phyloP scores from a whole-genome alignment of 2,329 filamentous ascomycete genomes.

The Albifimbria verrucaria region DNA sequence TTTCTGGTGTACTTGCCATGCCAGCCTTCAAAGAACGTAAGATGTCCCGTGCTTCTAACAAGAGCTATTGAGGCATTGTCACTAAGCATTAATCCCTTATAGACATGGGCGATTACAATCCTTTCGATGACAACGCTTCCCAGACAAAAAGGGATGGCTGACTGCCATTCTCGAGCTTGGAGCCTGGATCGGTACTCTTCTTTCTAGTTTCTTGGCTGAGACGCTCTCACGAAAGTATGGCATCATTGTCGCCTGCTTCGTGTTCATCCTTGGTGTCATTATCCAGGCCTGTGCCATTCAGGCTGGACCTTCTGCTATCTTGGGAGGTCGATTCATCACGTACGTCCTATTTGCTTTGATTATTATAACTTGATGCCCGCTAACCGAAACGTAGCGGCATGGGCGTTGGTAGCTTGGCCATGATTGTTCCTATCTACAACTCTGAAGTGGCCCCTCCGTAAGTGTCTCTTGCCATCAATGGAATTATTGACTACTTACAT shows the following conservation, averaged over 20 bases:
- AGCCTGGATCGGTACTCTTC: slow-evolving; percentile 71
- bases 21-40: slow-evolving; percentile 47
- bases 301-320: slow-evolving; percentile 56
- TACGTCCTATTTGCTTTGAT: no score
- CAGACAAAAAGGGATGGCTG: slow-evolving; percentile 56
- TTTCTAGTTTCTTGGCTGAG: slow-evolving; percentile 71
- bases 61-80: background rate
- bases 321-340: slow-evolving; percentile 70
- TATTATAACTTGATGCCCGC: no score
- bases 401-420: slow-evolving; percentile 65
- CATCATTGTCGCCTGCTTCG: slow-evolving; percentile 60
- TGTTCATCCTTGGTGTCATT: slow-evolving; percentile 70
- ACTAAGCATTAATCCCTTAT: background rate
- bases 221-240: slow-evolving; percentile 65
- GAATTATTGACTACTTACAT: background rate
- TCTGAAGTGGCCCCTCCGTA: slow-evolving; percentile 42
- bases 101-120: slow-evolving; percentile 57
- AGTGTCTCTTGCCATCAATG: slow-evolving; percentile 6
- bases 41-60: slow-evolving; percentile 15
- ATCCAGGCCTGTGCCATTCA: slow-evolving; percentile 61
- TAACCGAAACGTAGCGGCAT: slow-evolving; percentile 43
- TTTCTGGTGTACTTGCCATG: slow-evolving; percentile 61
- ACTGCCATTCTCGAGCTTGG: slow-evolving; percentile 71
- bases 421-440: slow-evolving; percentile 59
- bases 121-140: slow-evolving; percentile 37